Percentiles rank a stretch among this genome's conserved stretches.
These are phyloP conservation scores for Diversispora epigaea DNA, from an alignment of 192 early-diverging fungal genomes.

Conservation along the genomic window DNA sequence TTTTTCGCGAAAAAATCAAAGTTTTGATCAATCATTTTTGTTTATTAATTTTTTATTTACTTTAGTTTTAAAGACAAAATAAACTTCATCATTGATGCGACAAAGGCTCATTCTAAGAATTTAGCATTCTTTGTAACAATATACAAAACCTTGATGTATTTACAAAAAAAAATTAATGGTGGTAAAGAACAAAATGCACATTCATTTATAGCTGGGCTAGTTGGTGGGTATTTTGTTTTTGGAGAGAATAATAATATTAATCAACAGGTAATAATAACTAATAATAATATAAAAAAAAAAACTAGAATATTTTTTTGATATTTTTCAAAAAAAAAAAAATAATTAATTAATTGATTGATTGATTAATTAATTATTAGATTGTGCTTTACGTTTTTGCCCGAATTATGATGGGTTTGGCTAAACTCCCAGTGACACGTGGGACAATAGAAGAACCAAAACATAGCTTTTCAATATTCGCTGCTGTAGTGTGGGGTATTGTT, in stretches of 20 bases:
- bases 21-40: background rate
- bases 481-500: conserved; percentile 88
- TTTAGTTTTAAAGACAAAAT: conserved; percentile 76
- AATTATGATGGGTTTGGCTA: conserved; percentile 82
- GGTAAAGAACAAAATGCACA: conserved; percentile 75
- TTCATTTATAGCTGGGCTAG: conserved; percentile 85
- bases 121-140: conserved; percentile 90
- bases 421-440: conserved; percentile 70
- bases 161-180: conserved; percentile 69
- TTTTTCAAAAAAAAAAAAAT: background rate
- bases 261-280: conserved; percentile 69
- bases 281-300: background rate
- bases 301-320: too few relatives aligned
- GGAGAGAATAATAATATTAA: conserved; percentile 94
- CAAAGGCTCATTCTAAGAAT: conserved; percentile 85
- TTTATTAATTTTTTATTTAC: background rate
- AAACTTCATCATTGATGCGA: conserved; percentile 75
- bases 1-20: background rate
- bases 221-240: conserved; percentile 94
- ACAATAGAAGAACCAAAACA: conserved; percentile 71
- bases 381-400: conserved; percentile 93
- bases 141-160: conserved; percentile 88
- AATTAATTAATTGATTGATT: background rate
- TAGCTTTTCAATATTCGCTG: conserved; percentile 91
- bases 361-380: conserved; percentile 57